A percentile compares a stretch with the other conserved stretches of the same genome.
These are phyloP conservation scores for Aaosphaeria arxii DNA, from an alignment of 2,329 filamentous ascomycete species.

Conservation along the genomic window DNA sequence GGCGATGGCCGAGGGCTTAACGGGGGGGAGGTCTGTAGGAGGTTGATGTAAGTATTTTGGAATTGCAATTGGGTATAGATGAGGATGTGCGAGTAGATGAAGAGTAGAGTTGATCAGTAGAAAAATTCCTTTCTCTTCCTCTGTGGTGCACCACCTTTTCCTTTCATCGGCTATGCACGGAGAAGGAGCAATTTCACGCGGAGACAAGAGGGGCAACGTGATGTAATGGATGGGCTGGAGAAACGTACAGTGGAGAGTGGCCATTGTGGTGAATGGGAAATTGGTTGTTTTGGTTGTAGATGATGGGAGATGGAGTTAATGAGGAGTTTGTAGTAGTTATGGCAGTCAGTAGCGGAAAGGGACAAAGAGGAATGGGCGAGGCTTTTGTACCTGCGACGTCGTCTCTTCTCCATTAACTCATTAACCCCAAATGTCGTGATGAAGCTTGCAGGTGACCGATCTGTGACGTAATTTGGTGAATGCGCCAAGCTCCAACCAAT, in stretches of 20 bases:
- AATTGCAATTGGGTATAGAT: constrained; percentile 12
- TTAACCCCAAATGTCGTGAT: constrained; percentile 7
- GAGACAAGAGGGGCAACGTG: no score
- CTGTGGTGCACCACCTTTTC: not conserved
- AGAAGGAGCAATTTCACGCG: no score
- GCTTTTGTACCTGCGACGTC: constrained; percentile 28
- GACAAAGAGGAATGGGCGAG: constrained; percentile 17
- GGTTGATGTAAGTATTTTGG: no score
- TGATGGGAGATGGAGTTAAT: not conserved
- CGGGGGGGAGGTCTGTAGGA: constrained; percentile 65
- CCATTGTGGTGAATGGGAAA: constrained; percentile 47
- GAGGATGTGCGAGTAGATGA: not conserved
- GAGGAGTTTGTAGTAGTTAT: constrained; percentile 2
- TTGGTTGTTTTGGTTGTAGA: constrained; percentile 3
- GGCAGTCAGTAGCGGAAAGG: not conserved
- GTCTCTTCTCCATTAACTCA: not conserved
- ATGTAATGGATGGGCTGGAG: no score
- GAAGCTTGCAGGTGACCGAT: constrained; percentile 21
- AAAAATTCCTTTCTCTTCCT: not conserved
- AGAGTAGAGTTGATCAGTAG: not conserved
- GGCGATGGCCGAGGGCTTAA: constrained; percentile 97
- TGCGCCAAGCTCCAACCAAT: constrained; percentile 9
- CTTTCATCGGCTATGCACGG: no score
- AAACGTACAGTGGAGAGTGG: constrained; percentile 57
- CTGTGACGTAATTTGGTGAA: constrained; percentile 27